Percentiles rank a stretch among this genome's conserved stretches.
These are phyloP conservation scores for Monilinia laxa DNA, from an alignment of 2,329 filamentous ascomycete species.

Conservation along the genomic window DNA sequence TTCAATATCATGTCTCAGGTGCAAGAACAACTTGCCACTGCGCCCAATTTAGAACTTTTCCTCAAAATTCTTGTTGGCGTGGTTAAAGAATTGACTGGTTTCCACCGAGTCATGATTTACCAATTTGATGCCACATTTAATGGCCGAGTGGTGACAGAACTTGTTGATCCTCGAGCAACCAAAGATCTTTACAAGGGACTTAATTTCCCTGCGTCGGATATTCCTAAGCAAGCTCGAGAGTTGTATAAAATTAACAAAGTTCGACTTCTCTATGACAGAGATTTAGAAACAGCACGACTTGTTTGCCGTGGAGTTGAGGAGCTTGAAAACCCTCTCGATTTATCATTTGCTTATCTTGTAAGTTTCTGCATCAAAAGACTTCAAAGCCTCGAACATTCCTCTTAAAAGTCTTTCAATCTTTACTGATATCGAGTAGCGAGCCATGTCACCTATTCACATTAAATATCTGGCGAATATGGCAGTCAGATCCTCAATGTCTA, in stretches of 20 bases:
- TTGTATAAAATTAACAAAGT: constrained; percentile 90
- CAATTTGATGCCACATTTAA: constrained; percentile 84
- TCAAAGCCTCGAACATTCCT: not conserved
- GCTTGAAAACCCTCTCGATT: constrained; percentile 71
- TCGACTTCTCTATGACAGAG: constrained; percentile 80
- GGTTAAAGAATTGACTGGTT: constrained; percentile 85
- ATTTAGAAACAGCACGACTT: constrained; percentile 74
- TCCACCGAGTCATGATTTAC: constrained; percentile 91
- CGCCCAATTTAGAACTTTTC: constrained; percentile 68
- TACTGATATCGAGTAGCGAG: constrained; percentile 47
- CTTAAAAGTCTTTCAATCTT: not conserved
- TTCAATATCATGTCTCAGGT: constrained; percentile 92
- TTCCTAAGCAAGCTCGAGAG: constrained; percentile 84
- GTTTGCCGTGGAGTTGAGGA: constrained; percentile 77
- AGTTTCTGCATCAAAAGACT: not conserved
- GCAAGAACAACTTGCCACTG: constrained; percentile 78
- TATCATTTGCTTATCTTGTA: constrained; percentile 64
- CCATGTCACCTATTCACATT: constrained; percentile 87
- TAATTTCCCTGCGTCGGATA: constrained; percentile 86
- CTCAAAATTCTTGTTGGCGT: constrained; percentile 81
- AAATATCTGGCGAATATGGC: constrained; percentile 89
- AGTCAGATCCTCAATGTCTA: constrained; percentile 91
- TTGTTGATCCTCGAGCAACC: constrained; percentile 77
- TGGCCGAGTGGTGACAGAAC: constrained; percentile 81
- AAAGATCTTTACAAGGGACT: constrained; percentile 84